Base-by-base conservation (phyloP, 345 rosid species). In the Brassica cretica region DNA sequence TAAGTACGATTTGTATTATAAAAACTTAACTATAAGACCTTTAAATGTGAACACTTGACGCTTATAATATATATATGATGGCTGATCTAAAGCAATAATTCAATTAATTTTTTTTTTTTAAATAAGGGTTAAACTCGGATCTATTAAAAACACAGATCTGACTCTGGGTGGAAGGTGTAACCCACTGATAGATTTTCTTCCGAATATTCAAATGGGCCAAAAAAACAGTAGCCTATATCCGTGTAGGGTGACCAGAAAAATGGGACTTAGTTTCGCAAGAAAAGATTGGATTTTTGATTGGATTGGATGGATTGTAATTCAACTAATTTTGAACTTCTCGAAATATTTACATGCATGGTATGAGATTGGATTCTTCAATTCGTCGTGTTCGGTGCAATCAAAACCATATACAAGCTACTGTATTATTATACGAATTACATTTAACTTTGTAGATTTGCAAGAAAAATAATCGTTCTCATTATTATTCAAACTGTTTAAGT, bases 31-130 rank as follows among this genome's bases (percentile, higher is more conserved):
- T 64, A 19, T 19, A 18, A 39, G 9, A 18, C 59, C 72, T 71
- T 56, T 29, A 58, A n/a, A 71, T 78, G 72, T 78, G 81, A 71
- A 78, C 68, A 65, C 67, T 71, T 72, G 75, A 64, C 75, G 64
- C 39, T 64, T 64, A 10, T 53, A 53, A 53, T 15, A 53, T 53
- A 21, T 16, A 53, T 53, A 53, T 53, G 59, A 53, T 15, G 24
- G 24, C 59, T 53, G 18, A 18, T 59, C 27, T 21, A 9, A 5
- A 51, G 8, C 39, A 56, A 35, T 55, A 66, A 49, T 39, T 39
- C 46, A 39, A 39, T 12, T 9, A 39, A 10, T 39, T 30, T 30
- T 4, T 29, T 29, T 29, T 29, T 2, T 0, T 1, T 1, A 29
- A 29, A 29, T 29, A 29, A 29, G 5, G 32, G 0, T 29, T 29